phyloP scores from a whole-genome alignment of 1,139 yeast genomes.

The Suhomyces chickasaworum region DNA sequence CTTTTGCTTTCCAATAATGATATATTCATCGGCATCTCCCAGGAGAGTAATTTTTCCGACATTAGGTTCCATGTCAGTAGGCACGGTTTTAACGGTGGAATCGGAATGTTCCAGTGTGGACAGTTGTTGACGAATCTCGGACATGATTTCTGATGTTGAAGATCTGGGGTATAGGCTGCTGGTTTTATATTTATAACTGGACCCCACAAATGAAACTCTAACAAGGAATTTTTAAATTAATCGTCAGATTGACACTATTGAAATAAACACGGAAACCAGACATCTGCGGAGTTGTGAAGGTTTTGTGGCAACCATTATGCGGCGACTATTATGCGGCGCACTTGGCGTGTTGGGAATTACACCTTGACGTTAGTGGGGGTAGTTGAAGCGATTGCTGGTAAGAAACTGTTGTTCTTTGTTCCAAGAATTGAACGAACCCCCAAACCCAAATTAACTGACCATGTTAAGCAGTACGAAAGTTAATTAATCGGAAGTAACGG shows the following conservation, averaged over 20 bases:
- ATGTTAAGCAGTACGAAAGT: not conserved
- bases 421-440: too few species aligned
- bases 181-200: not conserved
- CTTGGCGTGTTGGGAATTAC: not conserved
- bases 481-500: not conserved
- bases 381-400: not conserved
- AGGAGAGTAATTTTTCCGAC: constrained; percentile 3
- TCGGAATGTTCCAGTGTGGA: constrained; percentile 10
- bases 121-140: not conserved
- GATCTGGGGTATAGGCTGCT: not conserved
- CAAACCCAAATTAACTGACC: not conserved
- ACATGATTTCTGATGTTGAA: not conserved
- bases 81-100: constrained; percentile 5
- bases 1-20: constrained; percentile 72
- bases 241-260: not conserved
- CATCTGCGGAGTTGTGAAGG: not conserved
- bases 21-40: constrained; percentile 51
- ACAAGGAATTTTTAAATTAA: not conserved
- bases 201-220: not conserved
- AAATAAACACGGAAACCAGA: not conserved
- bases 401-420: not conserved
- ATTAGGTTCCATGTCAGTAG: constrained; percentile 1
- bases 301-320: not conserved
- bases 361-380: not conserved
- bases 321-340: not conserved